These are phyloP conservation scores for Phytopythium kandeliae DNA, from an alignment of 352 stramenopile species.

Conservation along the genomic window DNA sequence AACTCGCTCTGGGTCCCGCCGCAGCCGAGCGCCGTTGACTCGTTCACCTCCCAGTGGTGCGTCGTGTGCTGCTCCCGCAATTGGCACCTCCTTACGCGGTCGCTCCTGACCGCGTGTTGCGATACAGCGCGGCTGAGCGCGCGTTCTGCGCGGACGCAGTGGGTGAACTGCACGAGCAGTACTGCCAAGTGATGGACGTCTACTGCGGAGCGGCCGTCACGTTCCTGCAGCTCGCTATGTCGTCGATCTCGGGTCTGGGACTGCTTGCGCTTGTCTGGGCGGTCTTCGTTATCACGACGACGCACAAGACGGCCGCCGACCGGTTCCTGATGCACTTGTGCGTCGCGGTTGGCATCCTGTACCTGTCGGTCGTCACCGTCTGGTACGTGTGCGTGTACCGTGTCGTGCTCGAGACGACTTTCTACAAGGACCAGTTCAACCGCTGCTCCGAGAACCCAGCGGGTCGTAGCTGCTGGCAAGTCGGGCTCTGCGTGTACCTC, in stretches of 20 bases:
- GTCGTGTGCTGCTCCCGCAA: not conserved
- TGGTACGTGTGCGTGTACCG: conserved; percentile 75
- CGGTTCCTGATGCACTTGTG: conserved; percentile 69
- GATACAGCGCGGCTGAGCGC: conserved; percentile 19
- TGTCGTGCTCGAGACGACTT: conserved; percentile 54
- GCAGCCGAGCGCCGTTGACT: conserved; percentile 48
- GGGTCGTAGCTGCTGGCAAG: conserved; percentile 62
- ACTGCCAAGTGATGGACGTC: conserved; percentile 62
- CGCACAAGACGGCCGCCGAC: conserved; percentile 56
- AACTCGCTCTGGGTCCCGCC: conserved; percentile 76
- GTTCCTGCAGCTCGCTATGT: conserved; percentile 54
- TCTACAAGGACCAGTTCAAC: conserved; percentile 78
- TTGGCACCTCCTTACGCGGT: not conserved
- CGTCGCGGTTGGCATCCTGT: conserved; percentile 46
- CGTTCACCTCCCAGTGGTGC: conserved; percentile 61
- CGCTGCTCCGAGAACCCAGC: conserved; percentile 55
- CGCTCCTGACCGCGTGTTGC: not conserved
- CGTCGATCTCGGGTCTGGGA: conserved; percentile 37
- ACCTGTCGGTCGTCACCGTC: conserved; percentile 34
- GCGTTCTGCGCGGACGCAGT: conserved; percentile 43
- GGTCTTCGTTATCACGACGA: conserved; percentile 40
- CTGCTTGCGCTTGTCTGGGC: conserved; percentile 46
- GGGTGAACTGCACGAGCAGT: conserved; percentile 69
- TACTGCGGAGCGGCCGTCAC: conserved; percentile 60
- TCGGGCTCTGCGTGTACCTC: conserved; percentile 60